These are phyloP conservation scores for Ogataea nitratoaversa DNA, from an alignment of 805 yeast species.

Conservation along the genomic window DNA sequence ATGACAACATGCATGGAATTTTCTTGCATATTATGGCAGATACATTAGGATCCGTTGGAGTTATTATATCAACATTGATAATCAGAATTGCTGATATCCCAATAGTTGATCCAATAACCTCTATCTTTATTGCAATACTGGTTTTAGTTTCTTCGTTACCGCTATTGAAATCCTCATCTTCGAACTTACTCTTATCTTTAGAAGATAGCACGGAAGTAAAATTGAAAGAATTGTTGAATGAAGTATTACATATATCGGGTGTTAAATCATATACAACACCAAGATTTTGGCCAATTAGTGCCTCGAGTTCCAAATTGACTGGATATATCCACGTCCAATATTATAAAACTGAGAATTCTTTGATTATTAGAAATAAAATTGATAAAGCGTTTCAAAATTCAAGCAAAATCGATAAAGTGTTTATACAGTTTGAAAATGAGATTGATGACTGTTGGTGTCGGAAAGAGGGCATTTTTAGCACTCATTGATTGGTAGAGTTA, in stretches of 20 bases:
- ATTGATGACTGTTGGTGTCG: constrained; percentile 39
- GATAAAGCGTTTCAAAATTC: constrained; percentile 24
- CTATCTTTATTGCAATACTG: constrained; percentile 77
- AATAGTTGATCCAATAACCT: constrained; percentile 90
- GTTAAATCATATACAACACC: constrained; percentile 84
- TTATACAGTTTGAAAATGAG: constrained; percentile 34
- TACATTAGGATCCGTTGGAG: constrained; percentile 95
- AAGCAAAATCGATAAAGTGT: constrained; percentile 21
- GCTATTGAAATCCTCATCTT: constrained; percentile 73
- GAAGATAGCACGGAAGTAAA: constrained; percentile 49
- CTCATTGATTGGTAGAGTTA: constrained; percentile 11
- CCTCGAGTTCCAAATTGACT: constrained; percentile 36
- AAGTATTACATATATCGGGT: constrained; percentile 68
- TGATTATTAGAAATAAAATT: constrained; percentile 23
- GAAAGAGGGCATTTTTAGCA: constrained; percentile 26
- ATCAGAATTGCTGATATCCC: constrained; percentile 63
- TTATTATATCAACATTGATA: constrained; percentile 81
- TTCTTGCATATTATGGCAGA: constrained; percentile 93
- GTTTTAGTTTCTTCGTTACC: constrained; percentile 84
- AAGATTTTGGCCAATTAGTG: constrained; percentile 76
- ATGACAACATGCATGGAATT: constrained; percentile 86
- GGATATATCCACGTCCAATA: constrained; percentile 85
- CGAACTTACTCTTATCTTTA: constrained; percentile 62
- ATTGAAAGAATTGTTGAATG: constrained; percentile 62
- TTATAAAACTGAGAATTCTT: constrained; percentile 35